Evolutionary conservation across 2,329 filamentous ascomycete species (phyloP), one percentile per base, ranked within the genome.

Genomic region (Xenoacremonium recifei): DNA sequence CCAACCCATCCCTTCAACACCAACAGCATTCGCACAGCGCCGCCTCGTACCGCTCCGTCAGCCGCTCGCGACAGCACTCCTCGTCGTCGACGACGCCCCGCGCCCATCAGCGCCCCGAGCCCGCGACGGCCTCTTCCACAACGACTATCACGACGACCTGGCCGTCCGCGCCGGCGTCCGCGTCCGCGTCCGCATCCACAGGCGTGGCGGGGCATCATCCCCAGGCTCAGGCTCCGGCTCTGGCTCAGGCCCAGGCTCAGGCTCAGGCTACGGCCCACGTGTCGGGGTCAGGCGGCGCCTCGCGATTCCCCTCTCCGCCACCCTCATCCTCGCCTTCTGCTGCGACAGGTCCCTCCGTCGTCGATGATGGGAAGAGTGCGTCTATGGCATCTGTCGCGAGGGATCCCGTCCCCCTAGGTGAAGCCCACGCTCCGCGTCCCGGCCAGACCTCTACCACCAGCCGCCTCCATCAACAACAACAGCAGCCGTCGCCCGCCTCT

Each of bases 281-380:
- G 40, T 61, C 64, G 19, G 51, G 65, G 18, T 61, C 60, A 42
- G 66, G 64, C 49, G 67, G 68, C 51, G 68, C 69, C 43, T 72
- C 74, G 34, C 67, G 70, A 46, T 71, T 79, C 49, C 76, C 76
- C 18, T 77, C 77, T 20, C 75, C 76, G 31, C 76, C 76, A 20
- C 71, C 74, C 18, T 79, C 76, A 16, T 78, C 75, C 19, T 75
- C 75, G 38, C 70, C 73, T 16, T 64, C 69, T 44, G 63, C 63
- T 40, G 60, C 61, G 44, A 63, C 65, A 52, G 62, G 58, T 42
- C 58, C 63, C 49, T 51, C 61, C 53, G 55, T 51, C 53, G 60
- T 61, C 58, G 63, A 72, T 59, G 57, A 74, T 70, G 68, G 59
- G 47, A 65, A 64, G 48, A 57, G 59, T 42, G 66, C 57, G 59